Evolutionary conservation across 2,329 filamentous ascomycete species (phyloP).

Genomic region (Alternaria conjuncta): DNA sequence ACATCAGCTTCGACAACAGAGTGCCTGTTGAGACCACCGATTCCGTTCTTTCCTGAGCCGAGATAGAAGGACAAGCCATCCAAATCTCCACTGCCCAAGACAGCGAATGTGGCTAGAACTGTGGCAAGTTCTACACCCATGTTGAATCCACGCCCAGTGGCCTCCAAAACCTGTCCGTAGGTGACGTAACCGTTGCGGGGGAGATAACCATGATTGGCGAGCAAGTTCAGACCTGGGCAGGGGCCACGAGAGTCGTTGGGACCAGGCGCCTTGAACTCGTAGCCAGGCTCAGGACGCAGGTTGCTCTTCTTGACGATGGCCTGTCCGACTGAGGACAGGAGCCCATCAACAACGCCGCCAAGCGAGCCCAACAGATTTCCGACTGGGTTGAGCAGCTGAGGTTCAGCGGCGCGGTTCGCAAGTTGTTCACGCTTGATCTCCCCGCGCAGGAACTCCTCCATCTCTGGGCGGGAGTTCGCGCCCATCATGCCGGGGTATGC

Average conservation of each 20-base stretch:
- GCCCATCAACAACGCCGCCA: conserved; percentile 17
- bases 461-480: conserved; percentile 16
- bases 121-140: conserved; percentile 37
- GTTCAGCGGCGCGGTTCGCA: conserved; percentile 11
- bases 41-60: conserved; percentile 24
- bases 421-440: conserved; percentile 15
- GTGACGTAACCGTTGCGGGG: conserved; percentile 51
- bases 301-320: conserved; percentile 22
- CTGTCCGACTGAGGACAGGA: conserved; percentile 25
- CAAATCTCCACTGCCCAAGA: conserved; percentile 29
- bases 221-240: conserved; percentile 60
- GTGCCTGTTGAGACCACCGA: conserved; percentile 48
- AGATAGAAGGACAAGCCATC: conserved; percentile 28
- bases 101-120: conserved; percentile 38
- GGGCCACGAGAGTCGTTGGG: conserved; percentile 42
- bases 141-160: conserved; percentile 28
- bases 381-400: conserved; percentile 12
- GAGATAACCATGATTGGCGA: conserved; percentile 60
- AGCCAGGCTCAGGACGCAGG: conserved; percentile 29
- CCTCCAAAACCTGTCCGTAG: conserved; percentile 20
- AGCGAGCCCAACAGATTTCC: conserved; percentile 13
- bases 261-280: conserved; percentile 21
- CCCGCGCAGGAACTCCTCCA: conserved; percentile 15
- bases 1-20: conserved; percentile 49
- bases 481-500: conserved; percentile 27